A percentile compares a stretch with the other conserved stretches of the same genome.
These are phyloP conservation scores for Iodosphaeria phyllophila DNA, from an alignment of 2,329 filamentous ascomycete species.

Conservation along the genomic window DNA sequence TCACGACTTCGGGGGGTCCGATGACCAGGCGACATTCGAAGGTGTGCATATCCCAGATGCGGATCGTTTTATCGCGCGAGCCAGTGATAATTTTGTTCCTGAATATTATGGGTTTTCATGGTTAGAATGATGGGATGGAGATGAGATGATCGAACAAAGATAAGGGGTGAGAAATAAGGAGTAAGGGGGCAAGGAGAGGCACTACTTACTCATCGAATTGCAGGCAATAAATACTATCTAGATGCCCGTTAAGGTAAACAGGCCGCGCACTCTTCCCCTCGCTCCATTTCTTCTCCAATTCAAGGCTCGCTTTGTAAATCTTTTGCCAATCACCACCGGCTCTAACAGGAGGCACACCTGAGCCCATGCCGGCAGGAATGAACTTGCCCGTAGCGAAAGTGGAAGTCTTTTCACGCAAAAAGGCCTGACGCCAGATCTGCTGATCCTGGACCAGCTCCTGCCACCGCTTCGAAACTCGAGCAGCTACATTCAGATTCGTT, in stretches of 20 bases:
- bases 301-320: conserved; percentile 61
- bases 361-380: conserved; percentile 31
- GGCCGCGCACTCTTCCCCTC: conserved; percentile 52
- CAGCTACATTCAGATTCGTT: conserved; percentile 26
- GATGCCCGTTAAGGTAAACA: conserved; percentile 82
- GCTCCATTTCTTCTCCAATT: conserved; percentile 66
- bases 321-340: conserved; percentile 67
- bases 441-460: conserved; percentile 25
- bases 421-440: conserved; percentile 46
- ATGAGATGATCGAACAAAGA: neutral
- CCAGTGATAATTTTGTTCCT: conserved; percentile 92
- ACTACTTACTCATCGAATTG: conserved; percentile 79
- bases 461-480: conserved; percentile 33
- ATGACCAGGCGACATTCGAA: conserved; percentile 74
- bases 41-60: conserved; percentile 88
- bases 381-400: conserved; percentile 39
- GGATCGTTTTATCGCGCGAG: conserved; percentile 85
- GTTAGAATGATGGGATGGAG: conserved; percentile 14
- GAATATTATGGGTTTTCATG: too few species aligned
- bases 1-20: conserved; percentile 51
- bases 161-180: conserved; percentile 4
- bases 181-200: neutral
- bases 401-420: conserved; percentile 38
- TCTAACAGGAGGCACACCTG: conserved; percentile 33
- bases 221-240: conserved; percentile 91